Percentiles rank a stretch among this genome's conserved stretches.
These are phyloP conservation scores for Aspergillus felis DNA, from an alignment of 2,329 filamentous ascomycete species.

Conservation along the genomic window DNA sequence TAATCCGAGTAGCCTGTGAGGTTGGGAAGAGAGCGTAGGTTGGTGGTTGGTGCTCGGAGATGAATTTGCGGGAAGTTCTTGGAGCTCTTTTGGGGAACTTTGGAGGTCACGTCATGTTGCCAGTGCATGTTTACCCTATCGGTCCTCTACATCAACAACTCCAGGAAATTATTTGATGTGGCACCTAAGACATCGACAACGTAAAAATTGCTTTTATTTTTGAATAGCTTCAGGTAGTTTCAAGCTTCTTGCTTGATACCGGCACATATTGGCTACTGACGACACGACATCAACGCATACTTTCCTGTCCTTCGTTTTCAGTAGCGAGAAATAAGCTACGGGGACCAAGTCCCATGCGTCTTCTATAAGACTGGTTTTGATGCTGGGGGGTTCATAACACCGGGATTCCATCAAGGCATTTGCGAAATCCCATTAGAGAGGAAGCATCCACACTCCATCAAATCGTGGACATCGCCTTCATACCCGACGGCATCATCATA, in stretches of 20 bases:
- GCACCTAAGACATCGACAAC: not conserved
- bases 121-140: not conserved
- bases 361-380: too few species aligned
- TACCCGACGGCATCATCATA: not conserved
- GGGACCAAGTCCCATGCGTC: too few species aligned
- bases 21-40: not conserved
- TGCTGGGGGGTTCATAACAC: not conserved
- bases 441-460: not conserved
- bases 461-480: too few species aligned
- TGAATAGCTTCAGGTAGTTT: not conserved
- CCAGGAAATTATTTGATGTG: too few species aligned
- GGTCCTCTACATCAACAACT: not conserved
- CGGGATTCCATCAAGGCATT: not conserved
- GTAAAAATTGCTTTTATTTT: not conserved
- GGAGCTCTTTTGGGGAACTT: conserved; percentile 15
- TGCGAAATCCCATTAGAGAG: not conserved
- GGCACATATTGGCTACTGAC: not conserved
- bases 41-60: not conserved
- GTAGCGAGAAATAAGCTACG: too few species aligned
- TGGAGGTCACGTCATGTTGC: conserved; percentile 15
- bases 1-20: not conserved
- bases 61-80: conserved; percentile 11
- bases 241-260: not conserved
- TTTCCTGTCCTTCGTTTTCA: too few species aligned
- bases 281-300: not conserved